These are phyloP conservation scores for Colletotrichum sp. DNA, from an alignment of 2,329 filamentous ascomycete species.

Conservation along the genomic window DNA sequence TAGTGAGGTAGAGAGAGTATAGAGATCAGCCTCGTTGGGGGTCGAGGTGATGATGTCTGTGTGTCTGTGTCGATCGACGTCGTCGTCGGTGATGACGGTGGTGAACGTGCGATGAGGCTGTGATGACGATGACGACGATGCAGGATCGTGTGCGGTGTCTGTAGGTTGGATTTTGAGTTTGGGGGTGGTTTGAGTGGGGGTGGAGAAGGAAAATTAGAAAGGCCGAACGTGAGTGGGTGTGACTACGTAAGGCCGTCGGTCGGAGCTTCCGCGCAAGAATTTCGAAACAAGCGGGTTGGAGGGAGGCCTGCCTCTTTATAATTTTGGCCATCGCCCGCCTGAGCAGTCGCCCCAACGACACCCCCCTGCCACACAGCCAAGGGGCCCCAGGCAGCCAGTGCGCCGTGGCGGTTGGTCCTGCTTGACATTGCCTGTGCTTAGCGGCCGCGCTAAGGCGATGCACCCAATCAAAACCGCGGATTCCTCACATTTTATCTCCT, in stretches of 20 bases:
- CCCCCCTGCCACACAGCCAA: slow-evolving; percentile 20
- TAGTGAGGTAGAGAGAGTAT: neutral
- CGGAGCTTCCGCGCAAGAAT: slow-evolving; percentile 60
- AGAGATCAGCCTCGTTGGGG: neutral
- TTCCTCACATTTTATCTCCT: slow-evolving; percentile 44
- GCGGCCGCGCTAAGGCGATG: slow-evolving; percentile 34
- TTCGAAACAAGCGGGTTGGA: slow-evolving; percentile 54
- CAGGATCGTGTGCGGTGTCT: slow-evolving; percentile 21
- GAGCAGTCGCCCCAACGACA: slow-evolving; percentile 48
- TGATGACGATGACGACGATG: slow-evolving; percentile 8
- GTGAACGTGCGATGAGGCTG: neutral
- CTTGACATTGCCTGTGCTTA: slow-evolving; percentile 43
- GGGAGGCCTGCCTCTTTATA: slow-evolving; percentile 63
- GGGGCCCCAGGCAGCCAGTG: slow-evolving; percentile 28
- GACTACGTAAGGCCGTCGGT: slow-evolving; percentile 58
- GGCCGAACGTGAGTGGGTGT: slow-evolving; percentile 50
- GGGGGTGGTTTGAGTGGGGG: slow-evolving; percentile 26
- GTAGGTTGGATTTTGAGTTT: slow-evolving; percentile 18
- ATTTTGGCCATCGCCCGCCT: slow-evolving; percentile 48
- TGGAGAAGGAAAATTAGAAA: slow-evolving; percentile 39
- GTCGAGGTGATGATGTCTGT: neutral
- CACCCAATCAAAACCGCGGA: slow-evolving; percentile 42
- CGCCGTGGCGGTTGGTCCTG: slow-evolving; percentile 47
- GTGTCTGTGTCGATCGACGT: neutral
- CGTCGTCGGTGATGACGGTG: neutral